Percentiles rank a stretch among this genome's conserved stretches.
Evolutionary conservation across 2,329 filamentous ascomycete species (phyloP).

Genomic region (Penicillium digitatum): DNA sequence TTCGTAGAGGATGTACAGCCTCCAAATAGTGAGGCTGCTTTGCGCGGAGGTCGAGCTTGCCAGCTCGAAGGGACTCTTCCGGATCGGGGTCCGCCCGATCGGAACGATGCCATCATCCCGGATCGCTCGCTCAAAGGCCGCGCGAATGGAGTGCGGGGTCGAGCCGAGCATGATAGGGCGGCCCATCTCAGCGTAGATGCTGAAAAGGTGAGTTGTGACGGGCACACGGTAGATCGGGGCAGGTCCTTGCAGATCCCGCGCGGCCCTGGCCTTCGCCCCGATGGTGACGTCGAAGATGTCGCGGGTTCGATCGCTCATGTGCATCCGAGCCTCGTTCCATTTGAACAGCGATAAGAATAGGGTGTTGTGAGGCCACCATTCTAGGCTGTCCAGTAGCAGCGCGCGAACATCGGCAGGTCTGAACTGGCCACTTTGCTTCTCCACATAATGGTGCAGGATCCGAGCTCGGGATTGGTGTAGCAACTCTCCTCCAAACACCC

Average conservation of each 20-base stretch:
- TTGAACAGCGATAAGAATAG: constrained; percentile 68
- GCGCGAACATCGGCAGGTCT: constrained; percentile 63
- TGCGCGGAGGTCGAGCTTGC: constrained; percentile 21
- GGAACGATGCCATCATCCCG: constrained; percentile 17
- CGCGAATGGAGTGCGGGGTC: constrained; percentile 52
- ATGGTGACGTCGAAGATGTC: constrained; percentile 48
- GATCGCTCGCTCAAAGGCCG: constrained; percentile 54
- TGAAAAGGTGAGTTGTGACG: constrained; percentile 53
- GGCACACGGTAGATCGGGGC: constrained; percentile 18
- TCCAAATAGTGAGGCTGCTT: constrained; percentile 48
- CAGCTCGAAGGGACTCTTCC: not conserved
- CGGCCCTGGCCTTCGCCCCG: not conserved
- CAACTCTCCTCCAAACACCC: constrained; percentile 50
- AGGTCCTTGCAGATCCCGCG: not conserved
- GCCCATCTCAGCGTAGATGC: constrained; percentile 53
- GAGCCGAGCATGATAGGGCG: constrained; percentile 43
- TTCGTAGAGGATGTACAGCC: constrained; percentile 51
- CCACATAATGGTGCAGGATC: constrained; percentile 64
- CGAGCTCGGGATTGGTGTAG: constrained; percentile 65
- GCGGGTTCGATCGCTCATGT: constrained; percentile 73
- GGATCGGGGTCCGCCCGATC: not conserved
- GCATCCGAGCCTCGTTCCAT: constrained; percentile 68
- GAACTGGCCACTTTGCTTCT: constrained; percentile 57
- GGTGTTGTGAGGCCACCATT: constrained; percentile 68
- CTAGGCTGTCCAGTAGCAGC: constrained; percentile 58